phyloP scores from a whole-genome alignment of 208 protist species.

The Acanthamoeba triangularis region DNA sequence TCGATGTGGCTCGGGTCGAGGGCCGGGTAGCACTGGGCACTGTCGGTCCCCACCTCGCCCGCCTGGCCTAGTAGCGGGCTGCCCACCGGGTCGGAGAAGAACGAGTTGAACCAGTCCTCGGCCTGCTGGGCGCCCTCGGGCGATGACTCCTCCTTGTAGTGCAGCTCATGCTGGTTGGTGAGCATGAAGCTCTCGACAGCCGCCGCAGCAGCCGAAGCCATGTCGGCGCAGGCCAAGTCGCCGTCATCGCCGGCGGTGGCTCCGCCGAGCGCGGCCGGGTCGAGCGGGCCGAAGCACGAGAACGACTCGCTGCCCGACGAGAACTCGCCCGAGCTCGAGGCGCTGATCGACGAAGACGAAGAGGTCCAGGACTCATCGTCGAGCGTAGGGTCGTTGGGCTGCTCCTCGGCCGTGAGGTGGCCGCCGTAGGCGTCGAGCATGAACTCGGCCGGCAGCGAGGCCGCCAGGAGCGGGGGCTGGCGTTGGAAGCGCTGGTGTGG shows the following conservation, averaged over 20 bases:
- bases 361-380: constrained; percentile 22
- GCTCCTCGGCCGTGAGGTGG: constrained; percentile 19
- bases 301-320: constrained; percentile 15
- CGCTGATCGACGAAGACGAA: not conserved
- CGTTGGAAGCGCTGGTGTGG: not conserved
- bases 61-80: not conserved
- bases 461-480: not conserved
- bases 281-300: constrained; percentile 26
- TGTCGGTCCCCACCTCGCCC: not conserved
- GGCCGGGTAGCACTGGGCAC: not conserved
- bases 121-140: constrained; percentile 21
- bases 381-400: not conserved
- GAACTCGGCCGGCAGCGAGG: not conserved
- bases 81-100: constrained; percentile 4
- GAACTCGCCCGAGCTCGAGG: not conserved
- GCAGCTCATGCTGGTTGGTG: not conserved
- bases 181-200: constrained; percentile 17
- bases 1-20: constrained; percentile 15
- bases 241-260: not conserved
- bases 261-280: not conserved
- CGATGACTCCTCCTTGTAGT: not conserved
- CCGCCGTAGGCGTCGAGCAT: not conserved
- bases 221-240: not conserved
- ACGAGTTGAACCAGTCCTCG: constrained; percentile 62
- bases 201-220: not conserved